These are phyloP conservation scores for Drechslerella coelobrocha DNA, from an alignment of 2,329 filamentous ascomycete species.

Conservation along the genomic window DNA sequence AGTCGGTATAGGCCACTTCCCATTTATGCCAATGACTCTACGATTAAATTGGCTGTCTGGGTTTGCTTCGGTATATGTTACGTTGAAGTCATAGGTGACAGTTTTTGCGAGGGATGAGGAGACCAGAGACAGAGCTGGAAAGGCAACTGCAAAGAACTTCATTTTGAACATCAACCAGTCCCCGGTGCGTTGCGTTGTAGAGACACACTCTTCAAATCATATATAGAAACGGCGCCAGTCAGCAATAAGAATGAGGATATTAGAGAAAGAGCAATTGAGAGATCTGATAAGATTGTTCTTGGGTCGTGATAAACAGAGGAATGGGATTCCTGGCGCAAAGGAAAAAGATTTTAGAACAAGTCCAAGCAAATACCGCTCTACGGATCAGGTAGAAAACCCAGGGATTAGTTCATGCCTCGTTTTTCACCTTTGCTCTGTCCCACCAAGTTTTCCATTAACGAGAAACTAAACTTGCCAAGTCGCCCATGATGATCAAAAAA, in stretches of 20 bases:
- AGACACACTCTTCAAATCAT: constrained; percentile 7
- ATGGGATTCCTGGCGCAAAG: constrained; percentile 6
- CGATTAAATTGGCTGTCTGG: constrained; percentile 72
- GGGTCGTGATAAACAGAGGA: constrained; percentile 4
- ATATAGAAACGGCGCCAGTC: neutral
- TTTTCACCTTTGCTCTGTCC: too few species aligned
- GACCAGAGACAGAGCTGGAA: constrained; percentile 30
- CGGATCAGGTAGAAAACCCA: too few species aligned
- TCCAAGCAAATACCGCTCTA: too few species aligned
- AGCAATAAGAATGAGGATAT: constrained; percentile 12
- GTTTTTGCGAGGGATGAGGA: constrained; percentile 56
- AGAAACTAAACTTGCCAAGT: too few species aligned
- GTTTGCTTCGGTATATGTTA: constrained; percentile 74
- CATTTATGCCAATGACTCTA: constrained; percentile 78
- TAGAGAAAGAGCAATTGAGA: constrained; percentile 25
- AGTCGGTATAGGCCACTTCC: constrained; percentile 73
- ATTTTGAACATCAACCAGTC: constrained; percentile 7
- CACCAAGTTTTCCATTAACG: too few species aligned
- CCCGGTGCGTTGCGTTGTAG: constrained; percentile 21
- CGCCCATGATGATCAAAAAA: too few species aligned
- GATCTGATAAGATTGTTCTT: constrained; percentile 51
- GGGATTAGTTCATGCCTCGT: too few species aligned
- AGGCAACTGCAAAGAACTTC: constrained; percentile 37
- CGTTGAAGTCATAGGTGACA: constrained; percentile 70
- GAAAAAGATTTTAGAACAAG: neutral